Conservation (phyloP, 2,329 filamentous ascomycete species). For the Fusarium sp. region DNA sequence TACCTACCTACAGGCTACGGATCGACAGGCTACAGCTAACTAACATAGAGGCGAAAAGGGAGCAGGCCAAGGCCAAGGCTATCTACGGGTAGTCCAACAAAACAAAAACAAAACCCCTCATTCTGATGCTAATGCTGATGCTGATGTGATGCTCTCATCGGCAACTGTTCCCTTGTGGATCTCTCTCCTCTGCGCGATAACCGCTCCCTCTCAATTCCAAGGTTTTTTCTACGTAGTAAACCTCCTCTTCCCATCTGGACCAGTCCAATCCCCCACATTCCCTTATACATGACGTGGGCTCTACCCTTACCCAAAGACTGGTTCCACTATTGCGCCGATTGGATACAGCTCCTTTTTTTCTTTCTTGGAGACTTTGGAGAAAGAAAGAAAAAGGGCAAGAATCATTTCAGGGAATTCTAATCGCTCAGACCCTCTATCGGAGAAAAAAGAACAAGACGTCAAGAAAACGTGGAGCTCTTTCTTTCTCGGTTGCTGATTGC, state of each 20-base stretch:
- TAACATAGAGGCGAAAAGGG: neutral
- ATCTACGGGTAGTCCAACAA: neutral
- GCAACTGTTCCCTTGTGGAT: neutral
- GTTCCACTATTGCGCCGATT: slow-evolving; percentile 38
- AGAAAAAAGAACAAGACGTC: neutral
- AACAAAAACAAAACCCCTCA: slow-evolving; percentile 30
- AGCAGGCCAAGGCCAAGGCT: neutral
- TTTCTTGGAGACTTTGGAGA: neutral
- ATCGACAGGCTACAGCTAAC: slow-evolving; percentile 2
- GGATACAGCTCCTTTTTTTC: neutral
- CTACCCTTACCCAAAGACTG: slow-evolving; percentile 5
- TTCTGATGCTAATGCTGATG: neutral
- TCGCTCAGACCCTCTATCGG: neutral
- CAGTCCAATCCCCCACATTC: slow-evolving; percentile 37
- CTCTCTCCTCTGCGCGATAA: slow-evolving; percentile 33
- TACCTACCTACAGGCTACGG: neutral
- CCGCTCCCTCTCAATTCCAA: slow-evolving; percentile 28
- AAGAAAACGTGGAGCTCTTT: neutral
- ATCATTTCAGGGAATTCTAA: neutral
- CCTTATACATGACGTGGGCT: slow-evolving; percentile 35
- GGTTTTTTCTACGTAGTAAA: slow-evolving; percentile 5
- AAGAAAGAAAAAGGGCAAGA: neutral
- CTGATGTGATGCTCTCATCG: neutral
- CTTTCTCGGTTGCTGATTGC: neutral
- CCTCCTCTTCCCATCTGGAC: slow-evolving; percentile 32